Conservation (phyloP, 306 rosid species). For the Cajanus cajan region DNA sequence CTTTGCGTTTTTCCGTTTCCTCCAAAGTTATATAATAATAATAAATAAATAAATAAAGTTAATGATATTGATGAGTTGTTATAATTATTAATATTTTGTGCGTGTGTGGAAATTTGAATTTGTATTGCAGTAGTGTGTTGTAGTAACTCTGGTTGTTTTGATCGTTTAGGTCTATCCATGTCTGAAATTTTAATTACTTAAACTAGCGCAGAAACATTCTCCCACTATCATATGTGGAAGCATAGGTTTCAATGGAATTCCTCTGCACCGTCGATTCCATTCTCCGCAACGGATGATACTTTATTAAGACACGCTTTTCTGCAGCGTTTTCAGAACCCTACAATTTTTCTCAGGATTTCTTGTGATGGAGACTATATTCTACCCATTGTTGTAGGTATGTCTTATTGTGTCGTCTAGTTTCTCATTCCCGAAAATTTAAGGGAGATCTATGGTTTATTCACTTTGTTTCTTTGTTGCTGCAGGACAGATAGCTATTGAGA, state of each 20-base stretch:
- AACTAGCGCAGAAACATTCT: conserved; percentile 78
- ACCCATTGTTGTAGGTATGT: conserved; percentile 91
- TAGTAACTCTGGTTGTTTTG: conserved; percentile 43
- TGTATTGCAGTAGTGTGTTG: conserved; percentile 4
- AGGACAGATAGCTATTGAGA: conserved; percentile 83
- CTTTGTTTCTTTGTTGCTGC: conserved; percentile 33
- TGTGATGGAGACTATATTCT: conserved; percentile 88
- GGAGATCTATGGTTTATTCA: neutral
- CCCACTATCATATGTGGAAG: conserved; percentile 72
- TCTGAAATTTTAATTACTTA: conserved; percentile 46
- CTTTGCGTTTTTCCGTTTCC: neutral
- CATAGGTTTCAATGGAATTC: conserved; percentile 50
- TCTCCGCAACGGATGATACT: conserved; percentile 33
- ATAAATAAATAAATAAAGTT: too few species aligned
- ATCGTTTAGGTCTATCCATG: conserved; percentile 45
- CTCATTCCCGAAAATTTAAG: conserved; percentile 11
- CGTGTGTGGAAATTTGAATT: too few species aligned
- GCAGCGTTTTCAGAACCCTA: conserved; percentile 77
- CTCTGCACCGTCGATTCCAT: conserved; percentile 38
- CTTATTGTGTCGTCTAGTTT: neutral
- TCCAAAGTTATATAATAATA: too few species aligned
- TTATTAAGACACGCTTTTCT: conserved; percentile 53
- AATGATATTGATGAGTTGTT: too few species aligned
- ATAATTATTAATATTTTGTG: too few species aligned
- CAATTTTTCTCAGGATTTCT: conserved; percentile 90